Evolutionary conservation across 2,329 filamentous ascomycete genomes (phyloP).

Genomic region (Spiromastix sp.): DNA sequence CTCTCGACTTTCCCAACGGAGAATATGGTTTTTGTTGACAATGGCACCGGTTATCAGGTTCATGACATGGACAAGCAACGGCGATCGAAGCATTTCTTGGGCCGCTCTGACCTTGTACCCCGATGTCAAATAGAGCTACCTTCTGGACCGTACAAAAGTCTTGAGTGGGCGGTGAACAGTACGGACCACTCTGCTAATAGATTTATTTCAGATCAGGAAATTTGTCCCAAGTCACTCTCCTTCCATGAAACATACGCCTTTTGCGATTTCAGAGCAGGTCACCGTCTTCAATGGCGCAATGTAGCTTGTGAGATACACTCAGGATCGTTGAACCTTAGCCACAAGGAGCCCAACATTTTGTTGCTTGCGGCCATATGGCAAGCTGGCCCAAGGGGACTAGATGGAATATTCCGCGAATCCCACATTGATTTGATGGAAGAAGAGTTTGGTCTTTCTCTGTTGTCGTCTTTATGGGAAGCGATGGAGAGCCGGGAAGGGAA

Average conservation of each 20-base stretch:
- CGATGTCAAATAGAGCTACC: slow-evolving; percentile 8
- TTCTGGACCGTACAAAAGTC: slow-evolving; percentile 4
- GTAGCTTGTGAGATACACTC: slow-evolving; percentile 41
- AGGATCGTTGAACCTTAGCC: slow-evolving; percentile 41
- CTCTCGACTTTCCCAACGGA: slow-evolving; percentile 11
- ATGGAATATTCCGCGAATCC: slow-evolving; percentile 8
- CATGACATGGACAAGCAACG: slow-evolving; percentile 19
- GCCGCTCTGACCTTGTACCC: background rate
- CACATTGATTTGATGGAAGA: slow-evolving; percentile 17
- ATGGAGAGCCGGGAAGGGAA: slow-evolving; percentile 35
- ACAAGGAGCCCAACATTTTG: slow-evolving; percentile 37
- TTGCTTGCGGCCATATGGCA: slow-evolving; percentile 42
- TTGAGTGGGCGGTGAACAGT: slow-evolving; percentile 9
- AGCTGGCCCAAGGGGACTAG: slow-evolving; percentile 26
- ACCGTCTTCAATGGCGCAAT: slow-evolving; percentile 46
- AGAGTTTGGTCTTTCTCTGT: slow-evolving; percentile 19
- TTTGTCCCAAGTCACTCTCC: slow-evolving; percentile 39
- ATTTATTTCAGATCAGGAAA: slow-evolving; percentile 39
- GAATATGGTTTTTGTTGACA: slow-evolving; percentile 34
- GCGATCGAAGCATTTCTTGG: slow-evolving; percentile 8
- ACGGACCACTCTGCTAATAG: slow-evolving; percentile 33
- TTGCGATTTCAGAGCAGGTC: slow-evolving; percentile 37
- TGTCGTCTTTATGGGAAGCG: slow-evolving; percentile 22
- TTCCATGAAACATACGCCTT: slow-evolving; percentile 47
- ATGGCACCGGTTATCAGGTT: slow-evolving; percentile 34